These are phyloP conservation scores for Trifolium subterraneum DNA, from an alignment of 306 rosid genomes.

Conservation along the genomic window DNA sequence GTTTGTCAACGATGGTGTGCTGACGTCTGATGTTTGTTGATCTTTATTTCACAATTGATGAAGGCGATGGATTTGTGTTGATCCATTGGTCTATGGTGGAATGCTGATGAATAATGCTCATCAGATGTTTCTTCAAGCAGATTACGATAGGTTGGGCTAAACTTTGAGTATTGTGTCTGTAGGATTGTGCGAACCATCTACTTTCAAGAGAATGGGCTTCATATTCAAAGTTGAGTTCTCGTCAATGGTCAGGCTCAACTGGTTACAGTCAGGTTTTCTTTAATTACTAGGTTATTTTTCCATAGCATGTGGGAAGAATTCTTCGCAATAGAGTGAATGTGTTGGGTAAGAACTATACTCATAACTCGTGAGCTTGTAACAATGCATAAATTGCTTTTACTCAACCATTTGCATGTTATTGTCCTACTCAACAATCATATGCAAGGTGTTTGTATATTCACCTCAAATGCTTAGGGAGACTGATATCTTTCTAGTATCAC, in stretches of 20 bases:
- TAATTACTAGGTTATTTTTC: background rate
- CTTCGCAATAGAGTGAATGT: background rate
- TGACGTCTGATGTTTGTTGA: conserved; percentile 6
- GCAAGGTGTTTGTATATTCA: background rate
- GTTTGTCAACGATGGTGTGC: conserved; percentile 2
- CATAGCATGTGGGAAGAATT: background rate
- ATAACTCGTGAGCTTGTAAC: too few species aligned
- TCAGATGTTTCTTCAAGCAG: background rate
- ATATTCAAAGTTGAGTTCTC: background rate
- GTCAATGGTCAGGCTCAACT: background rate
- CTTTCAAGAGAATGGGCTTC: background rate
- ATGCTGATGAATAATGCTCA: conserved; percentile 1
- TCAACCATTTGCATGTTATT: conserved; percentile 3
- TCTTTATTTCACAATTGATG: conserved; percentile 28
- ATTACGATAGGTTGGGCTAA: background rate
- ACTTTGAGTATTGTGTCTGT: background rate
- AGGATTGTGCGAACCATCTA: background rate
- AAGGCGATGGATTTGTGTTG: conserved; percentile 2
- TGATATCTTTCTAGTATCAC: background rate
- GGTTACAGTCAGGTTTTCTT: background rate
- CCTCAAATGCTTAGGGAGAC: background rate
- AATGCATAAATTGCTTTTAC: background rate
- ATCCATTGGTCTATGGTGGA: background rate
- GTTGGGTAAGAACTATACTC: background rate
- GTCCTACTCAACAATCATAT: background rate